A percentile compares a stretch with the other conserved stretches of the same genome.
These are phyloP conservation scores for Botrytis pseudocinerea DNA, from an alignment of 2,329 filamentous ascomycete species.

Conservation along the genomic window DNA sequence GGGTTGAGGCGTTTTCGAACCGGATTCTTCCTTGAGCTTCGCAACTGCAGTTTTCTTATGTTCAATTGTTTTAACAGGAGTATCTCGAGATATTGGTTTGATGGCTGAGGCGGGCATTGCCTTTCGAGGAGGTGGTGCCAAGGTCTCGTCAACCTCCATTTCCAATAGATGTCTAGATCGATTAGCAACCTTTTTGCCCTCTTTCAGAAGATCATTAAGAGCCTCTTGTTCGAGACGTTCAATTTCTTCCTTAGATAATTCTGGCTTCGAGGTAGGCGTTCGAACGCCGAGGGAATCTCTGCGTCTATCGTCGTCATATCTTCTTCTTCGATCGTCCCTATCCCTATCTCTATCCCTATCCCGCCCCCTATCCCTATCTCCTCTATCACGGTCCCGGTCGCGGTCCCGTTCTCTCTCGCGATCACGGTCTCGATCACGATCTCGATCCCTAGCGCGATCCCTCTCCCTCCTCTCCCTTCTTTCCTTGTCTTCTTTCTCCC, in stretches of 20 bases:
- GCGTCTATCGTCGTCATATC: conserved; percentile 32
- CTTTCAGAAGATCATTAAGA: conserved; percentile 40
- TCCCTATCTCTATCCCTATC: conserved; percentile 35
- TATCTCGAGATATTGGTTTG: conserved; percentile 39
- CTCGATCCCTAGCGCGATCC: conserved; percentile 35
- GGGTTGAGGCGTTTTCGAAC: conserved; percentile 31
- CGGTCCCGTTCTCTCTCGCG: conserved; percentile 30
- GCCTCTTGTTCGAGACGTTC: conserved; percentile 42
- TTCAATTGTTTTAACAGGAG: conserved; percentile 34
- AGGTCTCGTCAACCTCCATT: conserved; percentile 39
- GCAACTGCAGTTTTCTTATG: conserved; percentile 32
- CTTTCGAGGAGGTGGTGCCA: conserved; percentile 42
- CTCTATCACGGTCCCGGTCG: conserved; percentile 37
- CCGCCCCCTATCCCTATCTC: conserved; percentile 26
- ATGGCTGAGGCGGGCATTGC: conserved; percentile 40
- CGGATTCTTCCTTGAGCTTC: conserved; percentile 29
- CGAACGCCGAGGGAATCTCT: conserved; percentile 27
- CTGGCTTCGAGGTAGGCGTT: conserved; percentile 28
- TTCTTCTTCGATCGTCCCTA: conserved; percentile 34
- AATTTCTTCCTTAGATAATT: conserved; percentile 40
- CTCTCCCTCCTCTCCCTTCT: conserved; percentile 30
- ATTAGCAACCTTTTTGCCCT: conserved; percentile 38
- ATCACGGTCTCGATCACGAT: conserved; percentile 38
- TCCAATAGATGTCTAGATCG: conserved; percentile 40
- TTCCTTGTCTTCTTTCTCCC: conserved; percentile 43